phyloP scores from a whole-genome alignment of 306 rosid species.

The Pyrus pyrifolia region DNA sequence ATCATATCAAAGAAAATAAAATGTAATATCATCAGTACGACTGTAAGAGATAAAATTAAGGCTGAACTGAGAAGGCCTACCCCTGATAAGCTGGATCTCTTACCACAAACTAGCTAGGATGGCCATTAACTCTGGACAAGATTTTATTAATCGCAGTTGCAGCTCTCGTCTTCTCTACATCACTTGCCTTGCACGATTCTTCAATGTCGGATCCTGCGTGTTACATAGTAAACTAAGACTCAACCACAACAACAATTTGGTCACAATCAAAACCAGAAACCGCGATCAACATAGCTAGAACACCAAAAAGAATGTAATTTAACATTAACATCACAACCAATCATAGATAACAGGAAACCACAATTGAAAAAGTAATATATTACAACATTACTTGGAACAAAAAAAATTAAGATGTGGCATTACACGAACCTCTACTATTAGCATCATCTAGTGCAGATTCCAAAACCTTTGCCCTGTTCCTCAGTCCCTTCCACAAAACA shows the following conservation, averaged over 20 bases:
- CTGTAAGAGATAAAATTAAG: too few relatives aligned
- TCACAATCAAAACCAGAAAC: not conserved
- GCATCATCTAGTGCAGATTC: too few relatives aligned
- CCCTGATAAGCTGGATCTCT: too few relatives aligned
- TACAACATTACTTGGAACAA: not conserved
- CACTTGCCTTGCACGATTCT: conserved; percentile 73
- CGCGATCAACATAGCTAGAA: not conserved
- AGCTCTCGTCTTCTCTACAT: conserved; percentile 57
- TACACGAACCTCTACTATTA: too few relatives aligned
- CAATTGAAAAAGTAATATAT: not conserved
- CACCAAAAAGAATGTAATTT: not conserved
- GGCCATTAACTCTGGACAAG: conserved; percentile 40
- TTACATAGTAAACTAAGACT: conserved; percentile 21
- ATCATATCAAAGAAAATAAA: conserved; percentile 18
- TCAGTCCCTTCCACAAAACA: too few relatives aligned
- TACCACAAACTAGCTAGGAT: too few relatives aligned
- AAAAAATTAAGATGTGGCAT: not conserved
- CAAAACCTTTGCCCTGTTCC: too few relatives aligned
- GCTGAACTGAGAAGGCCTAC: too few relatives aligned
- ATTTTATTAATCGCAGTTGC: conserved; percentile 47
- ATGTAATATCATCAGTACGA: conserved; percentile 33
- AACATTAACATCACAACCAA: not conserved
- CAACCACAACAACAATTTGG: not conserved
- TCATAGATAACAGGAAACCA: not conserved
- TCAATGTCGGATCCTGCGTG: conserved; percentile 48